phyloP scores from a whole-genome alignment of 108 stramenopile species.

The Nannochloropsis oceanica region DNA sequence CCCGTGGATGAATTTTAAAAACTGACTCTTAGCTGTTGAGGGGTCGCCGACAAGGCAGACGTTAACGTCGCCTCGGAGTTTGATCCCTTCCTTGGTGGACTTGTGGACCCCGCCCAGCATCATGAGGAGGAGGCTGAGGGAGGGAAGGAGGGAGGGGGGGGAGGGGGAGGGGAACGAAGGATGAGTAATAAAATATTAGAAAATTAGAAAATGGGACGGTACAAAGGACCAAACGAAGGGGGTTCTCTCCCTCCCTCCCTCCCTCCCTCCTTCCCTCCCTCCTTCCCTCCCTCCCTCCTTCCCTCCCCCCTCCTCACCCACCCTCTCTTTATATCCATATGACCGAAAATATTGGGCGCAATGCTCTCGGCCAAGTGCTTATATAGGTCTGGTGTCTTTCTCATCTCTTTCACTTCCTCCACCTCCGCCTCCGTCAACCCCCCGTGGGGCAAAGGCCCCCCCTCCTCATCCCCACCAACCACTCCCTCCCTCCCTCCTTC shows the following conservation, averaged over 20 bases:
- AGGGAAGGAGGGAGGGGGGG: neutral
- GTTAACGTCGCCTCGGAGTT: constrained; percentile 92
- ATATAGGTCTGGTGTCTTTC: constrained; percentile 27
- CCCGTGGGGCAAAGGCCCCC: constrained; percentile 57
- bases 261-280: neutral
- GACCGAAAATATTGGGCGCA: constrained; percentile 86
- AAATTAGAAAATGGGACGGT: no score
- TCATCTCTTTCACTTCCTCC: constrained; percentile 57
- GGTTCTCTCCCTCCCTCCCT: neutral
- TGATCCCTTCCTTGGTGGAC: constrained; percentile 81
- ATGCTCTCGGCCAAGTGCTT: constrained; percentile 51
- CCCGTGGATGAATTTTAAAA: constrained; percentile 82
- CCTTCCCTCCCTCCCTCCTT: neutral
- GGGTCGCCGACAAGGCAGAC: constrained; percentile 98
- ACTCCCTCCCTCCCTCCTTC: neutral
- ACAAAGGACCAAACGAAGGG: no score
- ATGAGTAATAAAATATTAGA: no score
- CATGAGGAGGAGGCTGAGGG: constrained; percentile 59
- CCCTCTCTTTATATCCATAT: constrained; percentile 84
- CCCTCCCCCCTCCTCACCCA: neutral
- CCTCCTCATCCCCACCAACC: constrained; percentile 42
- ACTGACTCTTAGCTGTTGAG: constrained; percentile 94
- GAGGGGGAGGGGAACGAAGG: neutral
- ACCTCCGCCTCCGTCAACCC: constrained; percentile 70
- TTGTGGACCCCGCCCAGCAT: constrained; percentile 93